Evolutionary conservation across 2,329 filamentous ascomycete genomes (phyloP), one percentile per base, ranked within the genome.

Genomic region (Aspergillus neoniger): DNA sequence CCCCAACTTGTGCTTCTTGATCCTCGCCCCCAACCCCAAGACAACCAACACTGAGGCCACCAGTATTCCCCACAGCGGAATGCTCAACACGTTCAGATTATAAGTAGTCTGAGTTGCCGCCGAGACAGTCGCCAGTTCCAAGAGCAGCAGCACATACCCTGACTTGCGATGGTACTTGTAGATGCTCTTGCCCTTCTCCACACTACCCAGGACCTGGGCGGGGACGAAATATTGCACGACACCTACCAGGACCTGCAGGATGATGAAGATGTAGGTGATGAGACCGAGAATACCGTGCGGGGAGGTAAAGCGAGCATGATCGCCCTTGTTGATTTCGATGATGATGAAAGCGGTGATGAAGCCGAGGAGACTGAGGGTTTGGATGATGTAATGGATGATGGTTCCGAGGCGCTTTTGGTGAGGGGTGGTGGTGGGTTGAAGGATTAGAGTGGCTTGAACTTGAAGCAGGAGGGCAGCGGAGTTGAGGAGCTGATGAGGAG

Each of bases 121-220:
- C 52, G 84, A 80, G 41, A 96, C 84, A 0, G 93, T 95, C 9
- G 85, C 86, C 63, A 96, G 77, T 63, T 94, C 82, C 68, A 96
- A 70, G 54, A 88, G 71, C 57, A 94, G 78, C 60, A 93, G 79
- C 7, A 86, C 66, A 73, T 99, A 98, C 2, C 94, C 95, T 21
- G 82, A 84, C 57, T 85, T 78, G 30, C 94, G 86, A 75, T 98
- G 95, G 70, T 93, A 96, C 78, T 96, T 97, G 83, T 94, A 98
- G 44, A 96, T 75, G 23, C 82, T 82, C 83, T 93, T 96, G 19
- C 92, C 94, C 3, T 87, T 87, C 25, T 91, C 88, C 64, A 89
- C 87, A 58, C 91, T 87, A 5, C 93, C 93, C 69, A 94, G 96
- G 1, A 96, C 69, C 14, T 62, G 48, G 0, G 73, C 72, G 0